These are phyloP conservation scores for Alternaria rosae DNA, from an alignment of 2,329 filamentous ascomycete genomes.

Conservation along the genomic window DNA sequence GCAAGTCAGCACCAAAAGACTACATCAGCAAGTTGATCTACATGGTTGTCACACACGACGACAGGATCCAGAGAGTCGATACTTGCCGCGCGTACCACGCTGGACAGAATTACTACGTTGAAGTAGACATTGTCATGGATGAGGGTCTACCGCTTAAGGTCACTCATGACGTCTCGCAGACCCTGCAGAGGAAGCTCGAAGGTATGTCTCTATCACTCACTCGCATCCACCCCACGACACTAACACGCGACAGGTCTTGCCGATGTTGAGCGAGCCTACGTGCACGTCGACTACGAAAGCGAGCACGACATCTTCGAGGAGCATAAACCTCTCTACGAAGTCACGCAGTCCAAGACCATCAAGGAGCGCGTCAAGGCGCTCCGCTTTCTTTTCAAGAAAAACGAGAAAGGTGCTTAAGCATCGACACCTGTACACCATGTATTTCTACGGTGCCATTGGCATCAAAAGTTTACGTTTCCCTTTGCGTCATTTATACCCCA, in stretches of 20 bases:
- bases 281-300: constrained; percentile 59
- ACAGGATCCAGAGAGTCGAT: constrained; percentile 64
- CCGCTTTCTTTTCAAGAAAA: constrained; percentile 30
- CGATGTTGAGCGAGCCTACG: constrained; percentile 56
- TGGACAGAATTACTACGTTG: constrained; percentile 68
- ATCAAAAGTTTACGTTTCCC: not conserved
- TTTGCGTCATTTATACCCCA: not conserved
- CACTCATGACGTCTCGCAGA: constrained; percentile 67
- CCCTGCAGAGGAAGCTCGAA: constrained; percentile 68
- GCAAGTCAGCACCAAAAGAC: constrained; percentile 66
- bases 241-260: constrained; percentile 34
- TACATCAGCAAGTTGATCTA: constrained; percentile 66
- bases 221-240: not conserved
- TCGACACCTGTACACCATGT: not conserved
- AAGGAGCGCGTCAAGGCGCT: constrained; percentile 43
- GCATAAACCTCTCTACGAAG: constrained; percentile 50
- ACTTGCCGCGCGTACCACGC: constrained; percentile 68
- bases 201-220: constrained; percentile 38
- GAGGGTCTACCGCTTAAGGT: constrained; percentile 62
- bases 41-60: constrained; percentile 63
- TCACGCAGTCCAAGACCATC: constrained; percentile 42
- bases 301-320: constrained; percentile 50
- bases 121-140: constrained; percentile 69
- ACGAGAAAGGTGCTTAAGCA: not conserved
- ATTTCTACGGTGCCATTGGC: not conserved